Evolutionary conservation across 2,329 filamentous ascomycete genomes (phyloP), one percentile per base, ranked within the genome.

Genomic region (Chaetomium sp.): DNA sequence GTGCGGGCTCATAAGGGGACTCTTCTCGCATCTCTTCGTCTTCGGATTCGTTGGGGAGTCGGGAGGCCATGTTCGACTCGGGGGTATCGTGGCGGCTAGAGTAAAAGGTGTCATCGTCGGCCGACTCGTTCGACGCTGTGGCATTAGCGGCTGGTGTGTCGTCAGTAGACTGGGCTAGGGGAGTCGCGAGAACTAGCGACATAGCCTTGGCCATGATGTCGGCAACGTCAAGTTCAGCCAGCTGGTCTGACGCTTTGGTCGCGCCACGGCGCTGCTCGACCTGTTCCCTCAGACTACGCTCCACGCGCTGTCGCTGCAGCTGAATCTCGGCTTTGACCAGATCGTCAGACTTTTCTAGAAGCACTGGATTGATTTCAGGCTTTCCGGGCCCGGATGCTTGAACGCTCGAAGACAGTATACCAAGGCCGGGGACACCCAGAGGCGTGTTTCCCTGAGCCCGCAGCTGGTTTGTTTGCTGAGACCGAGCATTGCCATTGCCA

Each of bases 61-160:
- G 74, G 34, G 76, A 73, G 41, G 74, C 74, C 57, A 74, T 72
- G 49, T 73, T 74, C 35, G 76, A 78, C 54, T 82, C 77, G 58
- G 82, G 81, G 61, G 91, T 95, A 70, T 91, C 88, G 76, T 91
- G 86, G 74, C 87, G 89, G 73, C 91, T 96, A 63, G 92, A 96
- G 77, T 97, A 96, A 72, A 95, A 95, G 42, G 91, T 94, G 68
- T 95, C 91, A 70, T 95, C 87, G 73, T 96, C 91, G 74, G 91
- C 89, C 38, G 89, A 94, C 71, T 92, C 89, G 79, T 79, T 88
- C 67, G 81, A 73, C 62, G 74, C 79, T 70, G 84, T 83, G 67
- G 77, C 77, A 71, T 85, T 79, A 77, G 75, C 72, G 72, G 69
- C 72, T 71, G 19, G 19, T 27, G 72, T 77, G 64, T 77, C 76